Percentiles rank a stretch among this genome's conserved stretches.
Conservation (phyloP, 495 filamentous ascomycete genomes). For the Penicillium argentinense region DNA sequence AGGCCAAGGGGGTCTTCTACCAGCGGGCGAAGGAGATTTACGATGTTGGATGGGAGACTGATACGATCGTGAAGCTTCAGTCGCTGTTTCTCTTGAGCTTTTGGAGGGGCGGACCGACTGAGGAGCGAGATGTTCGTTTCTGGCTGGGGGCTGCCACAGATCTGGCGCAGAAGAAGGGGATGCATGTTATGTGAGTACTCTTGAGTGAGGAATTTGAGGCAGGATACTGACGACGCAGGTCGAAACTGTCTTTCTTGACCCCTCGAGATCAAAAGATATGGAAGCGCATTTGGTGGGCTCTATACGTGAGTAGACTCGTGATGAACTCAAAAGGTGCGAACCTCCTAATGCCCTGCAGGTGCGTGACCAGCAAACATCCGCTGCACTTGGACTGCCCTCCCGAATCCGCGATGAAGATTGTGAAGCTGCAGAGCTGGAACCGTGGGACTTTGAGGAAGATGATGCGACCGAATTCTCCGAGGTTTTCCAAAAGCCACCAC, state of each 20-base stretch:
- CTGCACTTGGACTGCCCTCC: conserved; percentile 37
- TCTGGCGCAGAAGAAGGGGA: conserved; percentile 44
- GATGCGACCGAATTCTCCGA: conserved; percentile 23
- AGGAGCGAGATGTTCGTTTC: conserved; percentile 43
- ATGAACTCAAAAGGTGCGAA: neutral
- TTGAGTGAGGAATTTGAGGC: no score
- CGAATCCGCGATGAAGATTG: conserved; percentile 50
- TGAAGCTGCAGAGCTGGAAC: conserved; percentile 40
- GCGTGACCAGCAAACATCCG: conserved; percentile 43
- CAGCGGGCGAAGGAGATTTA: conserved; percentile 44
- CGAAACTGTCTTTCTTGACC: conserved; percentile 35
- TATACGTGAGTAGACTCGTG: conserved; percentile 34
- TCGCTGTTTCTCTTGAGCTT: conserved; percentile 47
- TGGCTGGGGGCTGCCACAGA: conserved; percentile 44
- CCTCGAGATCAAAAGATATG: conserved; percentile 34
- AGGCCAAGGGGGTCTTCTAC: conserved; percentile 41
- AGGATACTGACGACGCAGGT: conserved; percentile 23
- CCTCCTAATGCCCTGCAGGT: conserved; percentile 19
- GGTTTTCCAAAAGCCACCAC: conserved; percentile 29
- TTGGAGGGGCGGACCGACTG: conserved; percentile 40
- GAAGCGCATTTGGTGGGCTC: conserved; percentile 51
- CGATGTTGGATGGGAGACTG: conserved; percentile 43
- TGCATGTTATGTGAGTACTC: conserved; percentile 47
- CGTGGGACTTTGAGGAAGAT: conserved; percentile 36
- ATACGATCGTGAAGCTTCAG: conserved; percentile 37